These are phyloP conservation scores for Suillus sp. DNA, from an alignment of 768 basidiomycete species.

Conservation along the genomic window DNA sequence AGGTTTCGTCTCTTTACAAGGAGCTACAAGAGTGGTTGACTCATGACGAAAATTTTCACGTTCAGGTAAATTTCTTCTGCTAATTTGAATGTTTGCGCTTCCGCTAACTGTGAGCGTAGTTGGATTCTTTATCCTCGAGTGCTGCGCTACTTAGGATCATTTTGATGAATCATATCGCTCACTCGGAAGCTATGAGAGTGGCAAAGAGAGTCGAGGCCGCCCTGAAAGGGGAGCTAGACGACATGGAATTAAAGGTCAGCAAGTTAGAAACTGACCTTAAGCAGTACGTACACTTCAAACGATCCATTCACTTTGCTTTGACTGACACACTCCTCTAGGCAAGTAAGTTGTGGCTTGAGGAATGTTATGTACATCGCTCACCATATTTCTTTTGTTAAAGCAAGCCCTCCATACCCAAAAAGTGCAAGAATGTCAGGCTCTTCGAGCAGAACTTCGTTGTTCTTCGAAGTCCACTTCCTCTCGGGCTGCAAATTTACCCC, in stretches of 20 bases:
- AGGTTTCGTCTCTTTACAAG: conserved; percentile 74
- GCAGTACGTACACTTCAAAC: conserved; percentile 50
- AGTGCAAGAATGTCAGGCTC: conserved; percentile 68
- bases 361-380: conserved; percentile 15
- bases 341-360: conserved; percentile 47
- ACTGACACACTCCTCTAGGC: conserved; percentile 44
- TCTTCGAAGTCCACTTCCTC: conserved; percentile 34
- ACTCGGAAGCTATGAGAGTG: conserved; percentile 71
- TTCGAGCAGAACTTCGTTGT: conserved; percentile 65
- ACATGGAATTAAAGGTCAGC: conserved; percentile 55
- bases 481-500: conserved; percentile 23
- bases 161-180: conserved; percentile 77
- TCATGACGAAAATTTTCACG: conserved; percentile 57
- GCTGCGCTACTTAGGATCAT: conserved; percentile 80
- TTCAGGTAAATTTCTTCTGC: conserved; percentile 51
- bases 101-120: conserved; percentile 38
- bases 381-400: conserved; percentile 38
- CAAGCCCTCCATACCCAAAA: conserved; percentile 63
- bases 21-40: conserved; percentile 79
- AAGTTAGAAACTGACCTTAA: conserved; percentile 71
- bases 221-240: conserved; percentile 67
- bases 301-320: conserved; percentile 17
- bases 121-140: conserved; percentile 70
- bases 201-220: conserved; percentile 63
- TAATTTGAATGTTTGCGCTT: conserved; percentile 8